A percentile compares a stretch with the other conserved stretches of the same genome.
Conservation (phyloP, 306 rosid genomes). For the Canavalia gladiata region DNA sequence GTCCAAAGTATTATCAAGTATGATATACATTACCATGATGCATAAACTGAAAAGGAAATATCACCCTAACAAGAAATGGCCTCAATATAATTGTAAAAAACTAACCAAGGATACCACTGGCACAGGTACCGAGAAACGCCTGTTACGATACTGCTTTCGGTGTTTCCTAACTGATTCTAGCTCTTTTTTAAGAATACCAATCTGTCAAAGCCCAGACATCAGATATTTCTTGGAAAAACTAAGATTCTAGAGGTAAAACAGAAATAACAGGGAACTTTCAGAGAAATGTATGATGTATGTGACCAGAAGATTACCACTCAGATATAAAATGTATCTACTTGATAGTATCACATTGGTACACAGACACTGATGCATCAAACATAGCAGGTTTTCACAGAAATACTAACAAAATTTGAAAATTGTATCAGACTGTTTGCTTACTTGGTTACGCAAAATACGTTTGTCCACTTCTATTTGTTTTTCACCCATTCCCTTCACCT, state of each 20-base stretch:
- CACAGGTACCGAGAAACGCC: conserved; percentile 85
- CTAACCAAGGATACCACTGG: conserved; percentile 96
- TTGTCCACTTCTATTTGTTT: conserved; percentile 98
- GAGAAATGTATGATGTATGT: conserved; percentile 20
- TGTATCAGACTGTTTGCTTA: conserved; percentile 51
- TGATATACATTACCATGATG: conserved; percentile 12
- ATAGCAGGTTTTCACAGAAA: conserved; percentile 20
- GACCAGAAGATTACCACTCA: conserved; percentile 29
- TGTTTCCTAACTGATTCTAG: conserved; percentile 91
- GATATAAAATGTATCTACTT: conserved; percentile 10
- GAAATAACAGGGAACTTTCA: conserved; percentile 9
- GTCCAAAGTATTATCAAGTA: conserved; percentile 24
- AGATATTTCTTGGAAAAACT: conserved; percentile 33
- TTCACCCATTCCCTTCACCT: conserved; percentile 99
- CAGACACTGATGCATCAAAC: conserved; percentile 11
- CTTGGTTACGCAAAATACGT: conserved; percentile 94
- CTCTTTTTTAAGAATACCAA: conserved; percentile 79
- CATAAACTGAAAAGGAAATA: conserved; percentile 32
- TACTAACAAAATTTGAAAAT: conserved; percentile 27
- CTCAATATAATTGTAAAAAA: conserved; percentile 11
- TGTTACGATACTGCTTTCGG: conserved; percentile 87
- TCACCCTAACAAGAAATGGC: conserved; percentile 31
- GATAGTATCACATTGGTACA: conserved; percentile 29
- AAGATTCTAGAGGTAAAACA: conserved; percentile 20
- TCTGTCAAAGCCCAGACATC: conserved; percentile 64